These are phyloP conservation scores for Phytophthora idaei DNA, from an alignment of 352 stramenopile genomes.

Conservation along the genomic window DNA sequence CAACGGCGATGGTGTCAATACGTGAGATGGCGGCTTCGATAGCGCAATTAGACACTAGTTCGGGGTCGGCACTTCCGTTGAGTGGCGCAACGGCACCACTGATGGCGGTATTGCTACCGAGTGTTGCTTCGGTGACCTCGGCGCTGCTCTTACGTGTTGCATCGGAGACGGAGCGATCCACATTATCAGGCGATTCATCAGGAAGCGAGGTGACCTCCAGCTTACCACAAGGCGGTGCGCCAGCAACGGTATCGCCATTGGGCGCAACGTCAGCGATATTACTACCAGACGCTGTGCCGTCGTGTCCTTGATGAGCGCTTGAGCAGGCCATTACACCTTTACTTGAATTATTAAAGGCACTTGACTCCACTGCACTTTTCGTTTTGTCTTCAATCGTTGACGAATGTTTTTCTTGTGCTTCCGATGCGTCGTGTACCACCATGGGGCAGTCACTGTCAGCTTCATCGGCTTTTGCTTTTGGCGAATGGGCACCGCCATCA, in stretches of 20 bases:
- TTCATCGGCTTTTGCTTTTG: slow-evolving; percentile 1
- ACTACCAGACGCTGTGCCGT: background rate
- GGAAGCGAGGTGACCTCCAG: background rate
- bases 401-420: background rate
- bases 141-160: background rate
- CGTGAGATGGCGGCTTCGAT: background rate
- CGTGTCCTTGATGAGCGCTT: background rate
- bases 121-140: background rate
- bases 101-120: background rate
- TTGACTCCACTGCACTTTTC: slow-evolving; percentile 3
- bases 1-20: background rate
- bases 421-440: slow-evolving; percentile 9
- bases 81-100: background rate
- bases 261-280: background rate
- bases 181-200: background rate
- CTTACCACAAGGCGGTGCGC: background rate
- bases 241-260: slow-evolving; percentile 2
- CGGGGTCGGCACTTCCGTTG: background rate
- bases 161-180: background rate
- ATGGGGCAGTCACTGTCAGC: background rate
- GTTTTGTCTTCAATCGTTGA: slow-evolving; percentile 3
- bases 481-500: background rate
- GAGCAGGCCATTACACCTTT: background rate
- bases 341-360: background rate
- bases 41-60: background rate